Percentiles rank a stretch among this genome's conserved stretches.
Evolutionary conservation across 75 land plant genomes (phyloP).

Genomic region (Selaginella moellendorffii): DNA sequence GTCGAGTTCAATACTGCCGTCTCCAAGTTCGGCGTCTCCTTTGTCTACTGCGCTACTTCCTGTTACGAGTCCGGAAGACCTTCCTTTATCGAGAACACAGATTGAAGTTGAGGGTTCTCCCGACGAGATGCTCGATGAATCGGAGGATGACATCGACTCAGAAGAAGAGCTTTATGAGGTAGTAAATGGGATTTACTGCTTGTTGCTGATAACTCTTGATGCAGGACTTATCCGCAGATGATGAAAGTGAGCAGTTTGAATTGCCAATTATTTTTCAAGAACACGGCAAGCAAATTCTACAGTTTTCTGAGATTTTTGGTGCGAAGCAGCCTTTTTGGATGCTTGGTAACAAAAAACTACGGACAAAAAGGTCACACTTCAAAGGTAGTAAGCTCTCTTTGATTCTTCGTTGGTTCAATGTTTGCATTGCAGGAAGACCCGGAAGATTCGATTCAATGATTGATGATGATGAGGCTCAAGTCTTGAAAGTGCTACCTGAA

Average conservation of each 20-base stretch:
- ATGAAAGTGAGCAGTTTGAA: slow-evolving; percentile 17
- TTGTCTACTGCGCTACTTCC: not conserved
- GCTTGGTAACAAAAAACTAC: slow-evolving; percentile 26
- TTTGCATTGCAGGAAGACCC: not conserved
- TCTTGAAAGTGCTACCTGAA: not conserved
- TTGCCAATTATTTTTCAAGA: slow-evolving; percentile 72
- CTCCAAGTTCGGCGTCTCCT: not conserved
- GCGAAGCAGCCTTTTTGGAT: slow-evolving; percentile 44
- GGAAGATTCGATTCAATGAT: not conserved
- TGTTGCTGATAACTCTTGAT: too few relatives aligned
- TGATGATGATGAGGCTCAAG: not conserved
- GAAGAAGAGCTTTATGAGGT: not conserved
- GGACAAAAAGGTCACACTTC: slow-evolving; percentile 13
- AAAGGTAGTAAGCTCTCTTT: not conserved
- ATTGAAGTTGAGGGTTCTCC: not conserved
- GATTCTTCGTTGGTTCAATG: not conserved
- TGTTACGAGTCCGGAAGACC: not conserved
- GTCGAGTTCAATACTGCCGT: too few relatives aligned
- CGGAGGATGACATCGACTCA: not conserved
- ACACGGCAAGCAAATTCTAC: slow-evolving; percentile 64
- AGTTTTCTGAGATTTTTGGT: slow-evolving; percentile 95
- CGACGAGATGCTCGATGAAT: not conserved
- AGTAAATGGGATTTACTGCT: too few relatives aligned
- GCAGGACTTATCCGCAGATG: slow-evolving; percentile 6
- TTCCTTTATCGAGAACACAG: not conserved